These are phyloP conservation scores for Candida railenensis DNA, from an alignment of 805 yeast genomes.

Conservation along the genomic window DNA sequence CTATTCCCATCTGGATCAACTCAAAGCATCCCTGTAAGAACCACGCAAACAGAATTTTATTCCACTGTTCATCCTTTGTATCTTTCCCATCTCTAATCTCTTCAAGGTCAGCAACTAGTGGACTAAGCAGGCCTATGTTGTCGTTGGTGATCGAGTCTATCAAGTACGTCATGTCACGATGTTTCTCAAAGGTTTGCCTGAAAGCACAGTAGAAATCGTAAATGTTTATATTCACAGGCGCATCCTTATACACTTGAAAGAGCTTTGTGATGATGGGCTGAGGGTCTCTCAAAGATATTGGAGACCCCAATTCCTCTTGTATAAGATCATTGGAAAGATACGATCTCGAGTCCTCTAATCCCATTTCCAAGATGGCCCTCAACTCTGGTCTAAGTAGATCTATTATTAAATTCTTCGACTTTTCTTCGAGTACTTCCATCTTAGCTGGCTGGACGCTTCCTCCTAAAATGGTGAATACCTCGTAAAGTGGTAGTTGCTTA, in stretches of 20 bases:
- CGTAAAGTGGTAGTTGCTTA: conserved; percentile 31
- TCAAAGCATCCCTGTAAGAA: conserved; percentile 76
- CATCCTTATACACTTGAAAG: conserved; percentile 74
- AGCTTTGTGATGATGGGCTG: conserved; percentile 55
- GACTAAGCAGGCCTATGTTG: conserved; percentile 1
- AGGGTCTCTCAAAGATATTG: conserved; percentile 5
- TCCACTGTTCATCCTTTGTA: conserved; percentile 51
- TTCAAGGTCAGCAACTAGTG: conserved; percentile 12
- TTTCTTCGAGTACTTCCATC: conserved; percentile 29
- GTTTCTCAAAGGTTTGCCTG: conserved; percentile 43
- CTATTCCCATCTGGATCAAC: conserved; percentile 64
- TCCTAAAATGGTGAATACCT: conserved; percentile 41
- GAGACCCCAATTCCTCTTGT: conserved; percentile 3
- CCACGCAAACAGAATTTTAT: conserved; percentile 62
- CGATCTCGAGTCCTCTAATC: conserved; percentile 28
- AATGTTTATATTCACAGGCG: conserved; percentile 65
- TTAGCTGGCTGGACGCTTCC: conserved; percentile 18
- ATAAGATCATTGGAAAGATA: conserved; percentile 18
- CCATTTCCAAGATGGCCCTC: conserved; percentile 28
- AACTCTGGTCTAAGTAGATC: conserved; percentile 36
- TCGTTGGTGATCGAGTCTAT: conserved; percentile 8
- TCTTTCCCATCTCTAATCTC: conserved; percentile 18
- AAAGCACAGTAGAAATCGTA: conserved; percentile 68
- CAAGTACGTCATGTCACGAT: conserved; percentile 16
- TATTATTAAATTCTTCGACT: conserved; percentile 37